phyloP scores from a whole-genome alignment of 192 early-diverging fungal genomes.

The Podila clonocystis region DNA sequence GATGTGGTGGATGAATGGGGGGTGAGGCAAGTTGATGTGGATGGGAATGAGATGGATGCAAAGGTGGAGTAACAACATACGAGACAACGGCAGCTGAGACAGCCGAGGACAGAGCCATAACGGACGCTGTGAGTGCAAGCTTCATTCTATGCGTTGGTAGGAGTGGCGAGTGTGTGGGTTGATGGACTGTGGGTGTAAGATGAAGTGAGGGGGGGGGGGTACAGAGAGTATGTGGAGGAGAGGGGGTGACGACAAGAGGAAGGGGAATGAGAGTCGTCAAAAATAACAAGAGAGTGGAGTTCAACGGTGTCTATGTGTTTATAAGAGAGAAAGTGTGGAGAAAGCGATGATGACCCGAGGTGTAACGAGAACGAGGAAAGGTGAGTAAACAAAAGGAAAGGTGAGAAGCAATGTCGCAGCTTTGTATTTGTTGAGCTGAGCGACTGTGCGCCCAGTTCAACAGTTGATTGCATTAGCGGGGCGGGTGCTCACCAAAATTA shows the following conservation, averaged over 20 bases:
- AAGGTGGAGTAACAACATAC: neutral
- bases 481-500: too few relatives aligned
- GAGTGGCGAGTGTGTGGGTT: neutral
- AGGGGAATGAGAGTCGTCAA: neutral
- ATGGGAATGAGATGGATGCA: neutral
- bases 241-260: neutral
- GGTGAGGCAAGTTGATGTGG: neutral
- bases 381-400: too few relatives aligned
- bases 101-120: neutral
- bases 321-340: neutral
- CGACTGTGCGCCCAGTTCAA: too few relatives aligned
- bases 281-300: neutral
- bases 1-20: neutral
- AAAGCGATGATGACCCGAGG: too few relatives aligned
- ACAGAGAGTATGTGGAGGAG: neutral
- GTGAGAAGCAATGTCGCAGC: too few relatives aligned
- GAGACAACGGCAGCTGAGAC: neutral
- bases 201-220: neutral
- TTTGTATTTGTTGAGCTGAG: too few relatives aligned
- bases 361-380: too few relatives aligned
- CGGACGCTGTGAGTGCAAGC: neutral
- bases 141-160: neutral
- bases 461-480: too few relatives aligned
- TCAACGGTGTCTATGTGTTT: neutral
- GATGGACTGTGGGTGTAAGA: neutral